phyloP scores from a whole-genome alignment of 306 rosid genomes.

The Pueraria montana region DNA sequence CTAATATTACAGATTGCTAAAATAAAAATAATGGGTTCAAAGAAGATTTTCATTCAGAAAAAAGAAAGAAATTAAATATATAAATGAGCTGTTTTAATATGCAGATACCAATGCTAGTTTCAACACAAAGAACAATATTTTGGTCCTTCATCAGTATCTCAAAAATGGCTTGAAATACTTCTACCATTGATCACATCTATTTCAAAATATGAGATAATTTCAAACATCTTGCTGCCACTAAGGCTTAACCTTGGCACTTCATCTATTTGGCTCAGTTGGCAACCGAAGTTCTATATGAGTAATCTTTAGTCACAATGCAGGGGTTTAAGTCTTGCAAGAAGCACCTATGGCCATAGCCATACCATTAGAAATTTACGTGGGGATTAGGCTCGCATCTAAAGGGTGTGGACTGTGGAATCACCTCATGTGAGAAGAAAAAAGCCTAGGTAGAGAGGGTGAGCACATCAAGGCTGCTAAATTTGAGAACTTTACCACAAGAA shows the following conservation, averaged over 20 bases:
- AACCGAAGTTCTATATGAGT: background rate
- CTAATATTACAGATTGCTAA: background rate
- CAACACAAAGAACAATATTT: background rate
- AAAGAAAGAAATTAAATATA: background rate
- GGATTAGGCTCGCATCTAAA: background rate
- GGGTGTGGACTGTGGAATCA: background rate
- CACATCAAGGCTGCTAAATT: background rate
- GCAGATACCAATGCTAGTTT: constrained; percentile 16
- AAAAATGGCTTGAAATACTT: constrained; percentile 10
- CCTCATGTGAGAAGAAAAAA: background rate
- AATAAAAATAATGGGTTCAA: constrained; percentile 1
- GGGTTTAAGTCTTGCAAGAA: background rate
- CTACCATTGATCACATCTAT: constrained; percentile 21
- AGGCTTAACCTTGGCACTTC: background rate
- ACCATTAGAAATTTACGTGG: background rate
- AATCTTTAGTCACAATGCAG: background rate
- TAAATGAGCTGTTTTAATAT: background rate
- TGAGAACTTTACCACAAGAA: constrained; percentile 2
- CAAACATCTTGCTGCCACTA: background rate
- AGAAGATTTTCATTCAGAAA: background rate
- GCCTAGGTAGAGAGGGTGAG: background rate
- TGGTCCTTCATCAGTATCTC: background rate
- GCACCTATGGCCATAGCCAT: background rate
- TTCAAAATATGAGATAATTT: background rate
- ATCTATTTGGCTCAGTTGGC: background rate